A percentile compares a stretch with the other conserved stretches of the same genome.
Conservation (phyloP, 2,329 filamentous ascomycete species). For the Botryotinia convoluta region DNA sequence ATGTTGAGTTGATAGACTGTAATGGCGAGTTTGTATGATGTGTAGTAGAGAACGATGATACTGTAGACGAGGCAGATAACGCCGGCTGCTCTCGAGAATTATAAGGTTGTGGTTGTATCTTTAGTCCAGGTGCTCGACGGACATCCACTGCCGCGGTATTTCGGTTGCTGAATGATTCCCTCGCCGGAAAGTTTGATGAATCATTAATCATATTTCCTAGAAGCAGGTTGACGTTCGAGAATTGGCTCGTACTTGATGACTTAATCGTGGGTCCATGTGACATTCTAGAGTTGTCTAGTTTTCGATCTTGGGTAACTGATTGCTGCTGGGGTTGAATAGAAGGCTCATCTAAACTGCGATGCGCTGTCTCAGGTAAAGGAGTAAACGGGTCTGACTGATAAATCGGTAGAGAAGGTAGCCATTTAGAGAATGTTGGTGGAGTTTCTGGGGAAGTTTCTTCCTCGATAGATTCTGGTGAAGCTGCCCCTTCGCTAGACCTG, state of each 20-base stretch:
- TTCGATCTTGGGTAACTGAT: background rate
- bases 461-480: background rate
- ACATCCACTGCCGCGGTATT: background rate
- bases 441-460: background rate
- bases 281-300: background rate
- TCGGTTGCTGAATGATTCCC: background rate
- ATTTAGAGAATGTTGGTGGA: background rate
- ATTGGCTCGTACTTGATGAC: background rate
- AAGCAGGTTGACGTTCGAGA: background rate
- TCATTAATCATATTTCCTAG: background rate
- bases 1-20: background rate
- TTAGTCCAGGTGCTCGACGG: background rate
- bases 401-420: background rate
- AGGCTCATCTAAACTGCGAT: background rate
- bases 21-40: background rate
- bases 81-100: background rate
- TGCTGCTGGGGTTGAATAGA: background rate
- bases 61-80: background rate
- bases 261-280: background rate
- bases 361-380: background rate
- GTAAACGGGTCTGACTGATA: background rate
- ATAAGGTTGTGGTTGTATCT: background rate
- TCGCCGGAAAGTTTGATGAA: background rate
- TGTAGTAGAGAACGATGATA: background rate
- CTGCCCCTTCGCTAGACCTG: background rate